Conservation (phyloP, 2,329 filamentous ascomycete genomes). For the Aspergillus unguis region DNA sequence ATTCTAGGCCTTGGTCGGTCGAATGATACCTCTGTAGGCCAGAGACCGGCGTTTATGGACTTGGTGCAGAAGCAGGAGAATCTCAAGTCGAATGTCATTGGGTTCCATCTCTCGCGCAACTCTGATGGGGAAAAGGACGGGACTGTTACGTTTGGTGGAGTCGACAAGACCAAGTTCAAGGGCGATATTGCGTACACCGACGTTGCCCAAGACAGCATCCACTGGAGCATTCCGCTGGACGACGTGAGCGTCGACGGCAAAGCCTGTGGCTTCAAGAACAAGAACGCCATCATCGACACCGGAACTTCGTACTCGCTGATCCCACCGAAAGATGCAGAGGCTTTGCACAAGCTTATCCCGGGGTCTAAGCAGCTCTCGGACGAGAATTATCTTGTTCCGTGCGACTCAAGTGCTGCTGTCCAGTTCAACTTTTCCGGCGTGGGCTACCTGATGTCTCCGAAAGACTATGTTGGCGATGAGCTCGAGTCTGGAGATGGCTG, state of each 20-base stretch:
- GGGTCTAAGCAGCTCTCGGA: conserved; percentile 54
- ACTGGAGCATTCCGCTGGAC: conserved; percentile 72
- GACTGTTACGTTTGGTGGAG: conserved; percentile 71
- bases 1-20: conserved; percentile 75
- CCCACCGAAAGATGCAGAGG: conserved; percentile 62
- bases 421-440: conserved; percentile 66
- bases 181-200: conserved; percentile 67
- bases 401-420: conserved; percentile 60
- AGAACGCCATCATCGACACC: conserved; percentile 73
- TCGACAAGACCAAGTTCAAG: conserved; percentile 63
- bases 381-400: conserved; percentile 69
- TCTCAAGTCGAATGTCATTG: conserved; percentile 65
- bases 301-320: conserved; percentile 78
- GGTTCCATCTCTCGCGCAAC: conserved; percentile 66
- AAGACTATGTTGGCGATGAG: conserved; percentile 63
- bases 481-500: conserved; percentile 37
- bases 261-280: conserved; percentile 51
- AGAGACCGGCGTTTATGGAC: conserved; percentile 64
- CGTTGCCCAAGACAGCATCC: conserved; percentile 50
- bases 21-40: conserved; percentile 46
- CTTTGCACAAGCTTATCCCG: conserved; percentile 66
- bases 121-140: conserved; percentile 66
- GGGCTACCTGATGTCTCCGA: conserved; percentile 62
- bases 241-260: conserved; percentile 62
- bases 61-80: conserved; percentile 55